phyloP scores from a whole-genome alignment of 2,329 filamentous ascomycete genomes.

The Escovopsis weberi region DNA sequence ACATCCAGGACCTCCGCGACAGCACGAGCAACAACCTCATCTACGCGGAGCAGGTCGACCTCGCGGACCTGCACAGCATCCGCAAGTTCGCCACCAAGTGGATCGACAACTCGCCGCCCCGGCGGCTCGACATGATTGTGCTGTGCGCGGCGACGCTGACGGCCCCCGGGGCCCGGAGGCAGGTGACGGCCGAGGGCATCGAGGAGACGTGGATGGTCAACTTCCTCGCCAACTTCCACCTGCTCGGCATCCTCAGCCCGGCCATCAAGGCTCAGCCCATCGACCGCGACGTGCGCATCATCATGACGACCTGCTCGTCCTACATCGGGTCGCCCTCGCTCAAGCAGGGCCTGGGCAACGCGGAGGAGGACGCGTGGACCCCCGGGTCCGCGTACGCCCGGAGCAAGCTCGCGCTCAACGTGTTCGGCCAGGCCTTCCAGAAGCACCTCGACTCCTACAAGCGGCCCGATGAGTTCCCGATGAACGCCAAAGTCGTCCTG shows the following conservation, averaged over 20 bases:
- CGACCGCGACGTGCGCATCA: constrained; percentile 80
- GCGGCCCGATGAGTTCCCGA: constrained; percentile 67
- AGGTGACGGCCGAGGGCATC: constrained; percentile 60
- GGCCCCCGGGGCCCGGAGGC: constrained; percentile 45
- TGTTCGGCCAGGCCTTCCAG: constrained; percentile 81
- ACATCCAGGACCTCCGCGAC: constrained; percentile 73
- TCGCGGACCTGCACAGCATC: constrained; percentile 77
- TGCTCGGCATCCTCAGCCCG: constrained; percentile 80
- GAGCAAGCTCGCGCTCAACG: constrained; percentile 68
- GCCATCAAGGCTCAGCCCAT: constrained; percentile 83
- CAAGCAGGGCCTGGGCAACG: constrained; percentile 29
- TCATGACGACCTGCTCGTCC: constrained; percentile 75
- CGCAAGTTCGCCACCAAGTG: constrained; percentile 91
- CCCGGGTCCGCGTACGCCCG: constrained; percentile 45
- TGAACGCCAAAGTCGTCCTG: constrained; percentile 70
- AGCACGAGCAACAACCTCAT: constrained; percentile 72
- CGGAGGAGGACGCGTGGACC: constrained; percentile 36
- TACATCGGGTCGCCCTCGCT: constrained; percentile 68
- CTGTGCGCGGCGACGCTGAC: constrained; percentile 71
- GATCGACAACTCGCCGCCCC: constrained; percentile 87
- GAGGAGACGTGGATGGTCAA: constrained; percentile 92
- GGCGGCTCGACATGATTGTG: constrained; percentile 80
- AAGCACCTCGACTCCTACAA: constrained; percentile 78
- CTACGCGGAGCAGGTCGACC: constrained; percentile 89
- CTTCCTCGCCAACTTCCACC: constrained; percentile 88